phyloP scores from a whole-genome alignment of 2,329 filamentous ascomycete species.

The Ascochyta pisi region DNA sequence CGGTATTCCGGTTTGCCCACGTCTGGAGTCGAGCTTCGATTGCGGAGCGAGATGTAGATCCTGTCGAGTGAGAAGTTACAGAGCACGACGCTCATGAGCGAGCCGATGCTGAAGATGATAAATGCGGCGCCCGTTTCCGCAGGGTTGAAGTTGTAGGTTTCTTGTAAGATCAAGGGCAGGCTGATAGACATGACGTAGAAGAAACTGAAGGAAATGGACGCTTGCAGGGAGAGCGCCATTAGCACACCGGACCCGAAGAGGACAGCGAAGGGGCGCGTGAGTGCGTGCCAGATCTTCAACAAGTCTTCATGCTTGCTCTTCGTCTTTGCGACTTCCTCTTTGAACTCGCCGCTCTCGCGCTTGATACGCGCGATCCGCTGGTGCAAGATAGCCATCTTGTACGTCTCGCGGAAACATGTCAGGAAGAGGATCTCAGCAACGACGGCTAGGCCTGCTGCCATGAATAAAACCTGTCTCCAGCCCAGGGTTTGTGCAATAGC shows the following conservation, averaged over 20 bases:
- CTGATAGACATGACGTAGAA: conserved; percentile 58
- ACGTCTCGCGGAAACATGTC: conserved; percentile 65
- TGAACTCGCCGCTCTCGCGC: conserved; percentile 22
- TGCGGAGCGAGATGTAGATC: conserved; percentile 60
- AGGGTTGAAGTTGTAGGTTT: conserved; percentile 55
- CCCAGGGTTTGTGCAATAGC: conserved; percentile 62
- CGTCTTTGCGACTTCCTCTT: conserved; percentile 5
- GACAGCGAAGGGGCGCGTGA: conserved; percentile 52
- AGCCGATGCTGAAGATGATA: conserved; percentile 63
- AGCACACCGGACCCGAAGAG: conserved; percentile 61
- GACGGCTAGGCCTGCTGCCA: conserved; percentile 57
- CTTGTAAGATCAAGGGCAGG: conserved; percentile 52
- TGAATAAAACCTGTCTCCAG: conserved; percentile 63
- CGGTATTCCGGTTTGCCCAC: conserved; percentile 61
- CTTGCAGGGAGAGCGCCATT: conserved; percentile 58
- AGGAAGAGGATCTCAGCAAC: conserved; percentile 61
- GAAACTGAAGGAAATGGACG: conserved; percentile 52
- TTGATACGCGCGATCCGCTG: conserved; percentile 30
- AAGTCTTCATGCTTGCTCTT: conserved; percentile 27
- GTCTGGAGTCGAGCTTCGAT: conserved; percentile 45
- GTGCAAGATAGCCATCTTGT: conserved; percentile 62
- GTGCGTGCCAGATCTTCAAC: conserved; percentile 45
- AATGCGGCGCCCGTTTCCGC: conserved; percentile 62
- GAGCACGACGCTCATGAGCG: conserved; percentile 55
- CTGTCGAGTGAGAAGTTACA: conserved; percentile 61